These are phyloP conservation scores for Alternaria incomplexa DNA, from an alignment of 2,329 filamentous ascomycete genomes.

Conservation along the genomic window DNA sequence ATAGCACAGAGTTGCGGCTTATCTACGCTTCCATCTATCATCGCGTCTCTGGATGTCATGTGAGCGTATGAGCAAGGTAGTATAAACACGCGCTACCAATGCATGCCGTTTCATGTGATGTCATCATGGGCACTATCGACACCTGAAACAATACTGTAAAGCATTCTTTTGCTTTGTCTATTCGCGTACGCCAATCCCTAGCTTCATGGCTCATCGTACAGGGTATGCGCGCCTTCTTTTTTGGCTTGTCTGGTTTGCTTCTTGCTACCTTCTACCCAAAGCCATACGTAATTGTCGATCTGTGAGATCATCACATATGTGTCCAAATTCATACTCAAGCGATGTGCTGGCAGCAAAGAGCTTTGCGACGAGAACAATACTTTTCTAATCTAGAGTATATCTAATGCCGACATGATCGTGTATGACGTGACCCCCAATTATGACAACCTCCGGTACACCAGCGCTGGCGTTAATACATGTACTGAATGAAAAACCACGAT, in stretches of 20 bases:
- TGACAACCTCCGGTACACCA: constrained; percentile 6
- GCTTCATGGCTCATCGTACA: not conserved
- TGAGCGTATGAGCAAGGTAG: not conserved
- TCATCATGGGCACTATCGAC: not conserved
- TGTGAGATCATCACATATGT: not conserved
- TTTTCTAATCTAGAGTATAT: constrained; percentile 13
- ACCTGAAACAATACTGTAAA: not conserved
- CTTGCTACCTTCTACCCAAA: not conserved
- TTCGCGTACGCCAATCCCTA: not conserved
- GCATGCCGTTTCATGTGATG: not conserved
- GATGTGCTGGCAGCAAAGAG: not conserved
- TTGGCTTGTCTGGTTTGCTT: not conserved
- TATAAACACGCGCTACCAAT: not conserved
- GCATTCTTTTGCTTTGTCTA: not conserved
- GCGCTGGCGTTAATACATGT: constrained; percentile 8
- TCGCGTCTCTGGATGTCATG: not conserved
- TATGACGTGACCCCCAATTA: constrained; percentile 6
- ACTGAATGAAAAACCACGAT: not conserved
- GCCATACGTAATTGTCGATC: not conserved
- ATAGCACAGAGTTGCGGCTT: constrained; percentile 3
- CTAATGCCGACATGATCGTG: constrained; percentile 8
- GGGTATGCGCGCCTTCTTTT: not conserved
- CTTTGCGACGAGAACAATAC: constrained; percentile 1
- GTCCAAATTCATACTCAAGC: no score
- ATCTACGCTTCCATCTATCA: not conserved